These are phyloP conservation scores for Solanum megistacrolobum DNA, from an alignment of 257 asterid species.

Conservation along the genomic window DNA sequence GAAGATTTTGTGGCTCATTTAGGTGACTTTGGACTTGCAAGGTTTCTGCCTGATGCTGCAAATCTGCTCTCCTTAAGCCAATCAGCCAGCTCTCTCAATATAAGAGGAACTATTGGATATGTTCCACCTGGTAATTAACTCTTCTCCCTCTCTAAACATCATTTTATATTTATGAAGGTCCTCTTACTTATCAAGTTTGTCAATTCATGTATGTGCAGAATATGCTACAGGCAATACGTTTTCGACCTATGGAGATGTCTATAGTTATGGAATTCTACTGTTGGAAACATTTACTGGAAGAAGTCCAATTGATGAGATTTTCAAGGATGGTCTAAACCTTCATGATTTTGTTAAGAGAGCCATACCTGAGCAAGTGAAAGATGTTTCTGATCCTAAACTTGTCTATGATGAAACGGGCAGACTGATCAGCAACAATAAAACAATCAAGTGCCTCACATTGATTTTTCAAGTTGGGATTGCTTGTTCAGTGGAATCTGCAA, in stretches of 20 bases:
- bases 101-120: constrained; percentile 9
- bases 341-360: constrained; percentile 9
- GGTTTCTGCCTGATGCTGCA: constrained; percentile 3
- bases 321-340: constrained; percentile 5
- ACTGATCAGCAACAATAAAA: background rate
- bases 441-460: constrained; percentile 3
- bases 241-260: constrained; percentile 23
- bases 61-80: background rate
- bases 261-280: constrained; percentile 23
- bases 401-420: background rate
- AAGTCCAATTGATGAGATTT: constrained; percentile 19
- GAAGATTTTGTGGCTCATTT: constrained; percentile 17
- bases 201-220: constrained; percentile 7
- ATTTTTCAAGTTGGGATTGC: constrained; percentile 10
- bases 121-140: background rate
- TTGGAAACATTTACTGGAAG: constrained; percentile 19
- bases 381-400: constrained; percentile 11
- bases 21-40: constrained; percentile 25
- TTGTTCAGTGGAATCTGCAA: constrained; percentile 5
- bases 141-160: background rate
- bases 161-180: background rate
- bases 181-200: background rate
- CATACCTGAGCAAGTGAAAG: constrained; percentile 4
- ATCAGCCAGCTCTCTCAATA: background rate
- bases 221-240: constrained; percentile 15